Conservation (phyloP, 2,329 filamentous ascomycete species). For the Harringtonia lauricola region DNA sequence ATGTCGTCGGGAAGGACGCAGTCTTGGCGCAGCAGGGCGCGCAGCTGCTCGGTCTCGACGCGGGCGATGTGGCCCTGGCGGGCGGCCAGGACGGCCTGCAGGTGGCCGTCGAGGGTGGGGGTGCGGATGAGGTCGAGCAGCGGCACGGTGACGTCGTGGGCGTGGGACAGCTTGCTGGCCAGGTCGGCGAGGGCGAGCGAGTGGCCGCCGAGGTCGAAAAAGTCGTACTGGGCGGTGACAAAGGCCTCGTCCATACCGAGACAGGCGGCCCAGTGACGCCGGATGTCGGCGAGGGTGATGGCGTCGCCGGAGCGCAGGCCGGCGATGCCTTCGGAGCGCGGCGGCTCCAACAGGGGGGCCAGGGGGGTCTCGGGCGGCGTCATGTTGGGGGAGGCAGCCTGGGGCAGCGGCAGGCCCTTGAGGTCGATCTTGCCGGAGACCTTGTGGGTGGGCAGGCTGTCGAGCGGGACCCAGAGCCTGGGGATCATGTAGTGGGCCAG, state of each 20-base stretch:
- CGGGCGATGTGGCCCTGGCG: constrained; percentile 52
- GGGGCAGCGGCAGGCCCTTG: constrained; percentile 58
- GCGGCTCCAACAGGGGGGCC: constrained; percentile 26
- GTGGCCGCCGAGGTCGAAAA: constrained; percentile 74
- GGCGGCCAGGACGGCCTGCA: constrained; percentile 58
- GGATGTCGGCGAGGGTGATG: constrained; percentile 55
- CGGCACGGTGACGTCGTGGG: constrained; percentile 63
- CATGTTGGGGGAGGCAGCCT: constrained; percentile 14
- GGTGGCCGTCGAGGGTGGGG: constrained; percentile 60
- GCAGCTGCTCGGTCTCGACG: not conserved
- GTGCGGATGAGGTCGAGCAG: constrained; percentile 60
- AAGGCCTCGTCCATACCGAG: constrained; percentile 51
- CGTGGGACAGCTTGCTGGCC: constrained; percentile 55
- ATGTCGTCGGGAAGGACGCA: constrained; percentile 56
- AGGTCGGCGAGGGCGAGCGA: constrained; percentile 69
- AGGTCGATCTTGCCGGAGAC: constrained; percentile 73
- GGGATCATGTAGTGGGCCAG: constrained; percentile 81
- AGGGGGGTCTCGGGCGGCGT: constrained; percentile 28
- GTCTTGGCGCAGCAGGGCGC: constrained; percentile 23
- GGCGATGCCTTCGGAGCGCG: constrained; percentile 12
- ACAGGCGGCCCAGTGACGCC: constrained; percentile 60
- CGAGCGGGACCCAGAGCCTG: constrained; percentile 62
- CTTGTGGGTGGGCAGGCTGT: constrained; percentile 60
- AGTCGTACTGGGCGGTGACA: constrained; percentile 61
- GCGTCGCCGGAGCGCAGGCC: constrained; percentile 27